Conservation (phyloP, 768 basidiomycete genomes). For the Pisolithus marmoratus region DNA sequence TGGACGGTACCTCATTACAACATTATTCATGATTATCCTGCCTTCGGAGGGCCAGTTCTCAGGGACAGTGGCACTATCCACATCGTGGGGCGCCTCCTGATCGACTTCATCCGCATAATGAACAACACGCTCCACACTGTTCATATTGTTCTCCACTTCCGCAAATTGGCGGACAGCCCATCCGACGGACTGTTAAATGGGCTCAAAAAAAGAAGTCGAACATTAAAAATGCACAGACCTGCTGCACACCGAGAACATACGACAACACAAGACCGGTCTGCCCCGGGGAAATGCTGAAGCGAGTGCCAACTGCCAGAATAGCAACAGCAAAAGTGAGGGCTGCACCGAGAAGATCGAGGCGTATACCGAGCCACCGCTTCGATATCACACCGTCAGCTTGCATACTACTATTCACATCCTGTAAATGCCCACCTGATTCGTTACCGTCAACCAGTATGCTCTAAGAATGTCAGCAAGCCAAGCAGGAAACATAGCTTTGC, state of each 20-base stretch:
- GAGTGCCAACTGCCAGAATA: conserved; percentile 68
- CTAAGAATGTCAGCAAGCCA: conserved; percentile 20
- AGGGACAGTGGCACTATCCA: conserved; percentile 54
- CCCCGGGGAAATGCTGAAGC: conserved; percentile 71
- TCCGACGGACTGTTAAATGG: conserved; percentile 48
- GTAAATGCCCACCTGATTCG: conserved; percentile 57
- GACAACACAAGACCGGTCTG: conserved; percentile 75
- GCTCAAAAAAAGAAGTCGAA: conserved; percentile 6
- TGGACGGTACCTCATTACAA: conserved; percentile 78
- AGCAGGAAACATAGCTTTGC: neutral
- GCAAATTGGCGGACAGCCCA: conserved; percentile 75
- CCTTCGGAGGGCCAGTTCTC: conserved; percentile 73
- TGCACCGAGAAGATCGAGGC: conserved; percentile 80
- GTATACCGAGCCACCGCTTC: conserved; percentile 83
- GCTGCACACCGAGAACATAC: conserved; percentile 76
- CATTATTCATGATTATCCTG: conserved; percentile 64
- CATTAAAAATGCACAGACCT: conserved; percentile 33
- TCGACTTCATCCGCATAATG: conserved; percentile 78
- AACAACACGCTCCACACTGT: conserved; percentile 79
- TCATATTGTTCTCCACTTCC: conserved; percentile 93
- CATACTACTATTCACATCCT: neutral
- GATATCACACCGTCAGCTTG: conserved; percentile 1
- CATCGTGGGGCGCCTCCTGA: conserved; percentile 70
- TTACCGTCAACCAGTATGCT: conserved; percentile 83
- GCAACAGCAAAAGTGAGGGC: conserved; percentile 72